Evolutionary conservation across 352 stramenopile species (phyloP).

Genomic region (Blastocystis sp.): DNA sequence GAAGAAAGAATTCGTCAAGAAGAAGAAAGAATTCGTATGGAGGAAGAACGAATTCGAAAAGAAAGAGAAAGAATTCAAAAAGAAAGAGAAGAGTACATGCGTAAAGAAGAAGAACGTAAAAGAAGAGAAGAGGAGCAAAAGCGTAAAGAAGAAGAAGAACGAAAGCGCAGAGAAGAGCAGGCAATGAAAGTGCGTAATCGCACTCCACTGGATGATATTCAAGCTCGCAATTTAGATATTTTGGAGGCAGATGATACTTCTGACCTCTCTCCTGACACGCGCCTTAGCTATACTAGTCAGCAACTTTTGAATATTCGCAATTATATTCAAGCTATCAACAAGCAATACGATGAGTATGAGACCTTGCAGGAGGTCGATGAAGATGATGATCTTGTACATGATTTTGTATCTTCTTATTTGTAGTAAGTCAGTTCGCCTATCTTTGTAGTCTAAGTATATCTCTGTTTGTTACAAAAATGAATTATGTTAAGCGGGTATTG

Average conservation of each 20-base stretch:
- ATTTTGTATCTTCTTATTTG: not conserved
- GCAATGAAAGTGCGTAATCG: not conserved
- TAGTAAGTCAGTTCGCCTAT: not conserved
- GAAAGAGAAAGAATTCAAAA: not conserved
- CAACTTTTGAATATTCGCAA: not conserved
- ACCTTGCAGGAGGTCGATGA: not conserved
- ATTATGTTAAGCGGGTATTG: not conserved
- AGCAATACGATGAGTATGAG: not conserved
- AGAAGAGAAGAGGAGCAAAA: slow-evolving; percentile 13
- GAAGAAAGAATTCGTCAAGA: not conserved
- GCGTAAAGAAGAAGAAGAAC: not conserved
- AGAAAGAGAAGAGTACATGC: not conserved
- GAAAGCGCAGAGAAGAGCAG: not conserved
- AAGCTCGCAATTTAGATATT: not conserved
- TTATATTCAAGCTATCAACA: not conserved
- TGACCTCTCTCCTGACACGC: not conserved
- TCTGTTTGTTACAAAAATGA: slow-evolving; percentile 1
- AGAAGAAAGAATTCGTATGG: not conserved
- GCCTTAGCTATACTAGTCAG: not conserved
- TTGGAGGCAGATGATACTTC: not conserved
- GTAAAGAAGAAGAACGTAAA: not conserved
- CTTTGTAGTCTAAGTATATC: not conserved
- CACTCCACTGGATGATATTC: too few relatives aligned
- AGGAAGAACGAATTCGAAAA: not conserved
- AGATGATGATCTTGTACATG: slow-evolving; percentile 16